Evolutionary conservation across 148 eudicot species (phyloP).

Genomic region (Fallopia convolvulus): DNA sequence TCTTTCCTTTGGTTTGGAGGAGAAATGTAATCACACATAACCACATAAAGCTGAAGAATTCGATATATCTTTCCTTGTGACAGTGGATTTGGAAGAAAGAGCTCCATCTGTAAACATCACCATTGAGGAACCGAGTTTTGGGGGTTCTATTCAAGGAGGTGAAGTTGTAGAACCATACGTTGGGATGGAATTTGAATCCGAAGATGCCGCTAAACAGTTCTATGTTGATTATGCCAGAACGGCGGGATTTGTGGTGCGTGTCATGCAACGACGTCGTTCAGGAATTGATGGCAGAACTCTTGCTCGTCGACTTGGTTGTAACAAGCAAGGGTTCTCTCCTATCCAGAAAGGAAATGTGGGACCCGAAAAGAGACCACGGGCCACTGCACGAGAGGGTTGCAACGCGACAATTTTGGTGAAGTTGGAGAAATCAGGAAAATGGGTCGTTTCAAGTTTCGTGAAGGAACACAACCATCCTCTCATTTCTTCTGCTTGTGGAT

Average conservation of each 20-base stretch:
- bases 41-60: not conserved
- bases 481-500: constrained; percentile 19
- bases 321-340: constrained; percentile 26
- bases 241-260: constrained; percentile 53
- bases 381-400: constrained; percentile 38
- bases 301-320: constrained; percentile 42
- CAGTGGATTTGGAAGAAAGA: constrained; percentile 28
- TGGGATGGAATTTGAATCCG: constrained; percentile 72
- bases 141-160: constrained; percentile 19
- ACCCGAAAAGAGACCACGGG: constrained; percentile 27
- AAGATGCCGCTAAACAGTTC: constrained; percentile 48
- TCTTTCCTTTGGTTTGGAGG: not conserved
- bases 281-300: constrained; percentile 43
- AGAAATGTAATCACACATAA: not conserved
- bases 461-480: constrained; percentile 72
- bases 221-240: constrained; percentile 64
- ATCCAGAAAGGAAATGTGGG: constrained; percentile 31
- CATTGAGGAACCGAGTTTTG: constrained; percentile 2
- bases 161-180: constrained; percentile 52
- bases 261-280: constrained; percentile 48
- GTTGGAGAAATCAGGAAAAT: constrained; percentile 44
- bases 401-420: constrained; percentile 68
- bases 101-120: constrained; percentile 8
- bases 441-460: constrained; percentile 68
- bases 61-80: constrained; percentile 1